Base-by-base conservation (phyloP, 2,329 filamentous ascomycete species). In the Beauveria medogensis region DNA sequence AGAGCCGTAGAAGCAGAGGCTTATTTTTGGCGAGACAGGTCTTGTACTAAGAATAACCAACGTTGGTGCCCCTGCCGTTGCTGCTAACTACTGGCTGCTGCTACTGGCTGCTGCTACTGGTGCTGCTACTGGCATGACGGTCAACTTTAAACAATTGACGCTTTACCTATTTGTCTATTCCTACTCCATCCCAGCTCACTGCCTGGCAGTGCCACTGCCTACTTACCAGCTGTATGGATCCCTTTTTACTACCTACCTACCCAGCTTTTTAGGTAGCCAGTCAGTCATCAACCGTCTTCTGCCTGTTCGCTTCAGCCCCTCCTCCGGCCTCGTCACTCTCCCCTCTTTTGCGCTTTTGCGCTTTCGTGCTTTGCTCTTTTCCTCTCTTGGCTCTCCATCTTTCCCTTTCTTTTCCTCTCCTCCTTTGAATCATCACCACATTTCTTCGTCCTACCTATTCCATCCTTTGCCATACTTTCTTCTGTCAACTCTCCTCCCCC, bases 401-500 rank as follows among this genome's bases (percentile, higher is more conserved):
- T 34, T 26, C n/a, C 24, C 54, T 22, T 43, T 59, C 53, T 52
- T 44, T 43, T 26, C 40, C 20, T n/a, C 30, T 37, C 30, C 30
- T 37, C 26, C 10, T 44, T 44, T 44, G 24, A 43, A 41, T 37
- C 56, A 59, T 56, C 54, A 37, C 34, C 56, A 51, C 28, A 37
- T 24, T 26, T 16, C 40, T 24, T 59, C 56, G 40, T 52, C 46
- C n/a, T 40, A 12, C 48, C 14, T 54, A 14, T 51, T 53, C 57
- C 28, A 37, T 59, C 57, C 26, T 59, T 59, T 53, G 57, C 40
- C 26, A 53, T 54, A 59, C 28, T 59, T 59, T 41, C 50, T 50
- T 59, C 57, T 59, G 57, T 59, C 56, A 37, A 53, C 37, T 59
- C 56, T 51, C 50, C 48, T 41, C 26, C 18, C 40, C 37, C 56